phyloP scores from a whole-genome alignment of 805 yeast species.

The Candida tammaniensis region DNA sequence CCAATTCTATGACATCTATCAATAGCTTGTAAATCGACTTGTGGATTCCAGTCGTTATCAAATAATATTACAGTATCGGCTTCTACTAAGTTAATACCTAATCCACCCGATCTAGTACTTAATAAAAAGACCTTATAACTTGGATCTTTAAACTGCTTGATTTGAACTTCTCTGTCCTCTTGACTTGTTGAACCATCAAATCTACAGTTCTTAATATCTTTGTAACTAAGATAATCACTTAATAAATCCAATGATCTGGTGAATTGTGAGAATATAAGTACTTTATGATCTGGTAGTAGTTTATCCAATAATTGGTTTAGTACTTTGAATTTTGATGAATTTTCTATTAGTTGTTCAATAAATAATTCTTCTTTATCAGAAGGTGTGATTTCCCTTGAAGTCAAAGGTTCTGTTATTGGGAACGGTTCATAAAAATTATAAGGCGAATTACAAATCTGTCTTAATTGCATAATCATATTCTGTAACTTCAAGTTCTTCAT shows the following conservation, averaged over 20 bases:
- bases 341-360: conserved; percentile 32
- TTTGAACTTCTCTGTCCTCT: conserved; percentile 60
- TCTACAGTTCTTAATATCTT: conserved; percentile 49
- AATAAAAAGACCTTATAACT: conserved; percentile 57
- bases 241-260: conserved; percentile 77
- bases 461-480: conserved; percentile 77
- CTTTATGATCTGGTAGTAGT: conserved; percentile 59
- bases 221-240: conserved; percentile 65
- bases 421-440: conserved; percentile 79
- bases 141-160: conserved; percentile 46
- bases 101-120: conserved; percentile 92
- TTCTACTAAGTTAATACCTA: conserved; percentile 80
- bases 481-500: conserved; percentile 33
- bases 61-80: conserved; percentile 90
- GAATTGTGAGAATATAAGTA: conserved; percentile 85
- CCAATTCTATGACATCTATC: conserved; percentile 95
- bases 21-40: conserved; percentile 94
- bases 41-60: conserved; percentile 98
- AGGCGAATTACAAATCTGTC: conserved; percentile 85
- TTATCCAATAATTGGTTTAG: conserved; percentile 59
- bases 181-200: conserved; percentile 77
- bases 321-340: conserved; percentile 72
- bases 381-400: conserved; percentile 15
- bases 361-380: conserved; percentile 24
- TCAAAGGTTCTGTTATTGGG: conserved; percentile 35